phyloP scores from a whole-genome alignment of 768 basidiomycete species.

The Xerocomellus intermedius region DNA sequence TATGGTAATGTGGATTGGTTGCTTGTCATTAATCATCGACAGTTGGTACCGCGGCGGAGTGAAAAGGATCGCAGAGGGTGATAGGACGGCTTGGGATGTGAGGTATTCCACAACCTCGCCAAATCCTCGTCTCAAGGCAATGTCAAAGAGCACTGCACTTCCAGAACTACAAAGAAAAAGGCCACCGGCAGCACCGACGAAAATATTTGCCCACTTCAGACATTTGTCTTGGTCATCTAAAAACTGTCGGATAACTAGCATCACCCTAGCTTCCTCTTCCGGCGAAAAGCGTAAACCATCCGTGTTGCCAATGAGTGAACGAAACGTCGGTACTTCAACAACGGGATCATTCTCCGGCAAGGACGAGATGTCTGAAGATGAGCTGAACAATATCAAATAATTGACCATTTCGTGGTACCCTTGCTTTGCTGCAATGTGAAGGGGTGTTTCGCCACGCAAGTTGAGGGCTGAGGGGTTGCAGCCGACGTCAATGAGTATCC shows the following conservation, averaged over 20 bases:
- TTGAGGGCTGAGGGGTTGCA: background rate
- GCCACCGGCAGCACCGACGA: background rate
- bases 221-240: background rate
- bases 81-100: background rate
- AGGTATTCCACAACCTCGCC: background rate
- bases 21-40: too few relatives aligned
- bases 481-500: background rate
- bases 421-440: conserved; percentile 1
- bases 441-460: background rate
- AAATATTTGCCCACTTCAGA: background rate
- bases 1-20: background rate
- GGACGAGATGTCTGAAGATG: background rate
- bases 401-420: background rate
- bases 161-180: background rate
- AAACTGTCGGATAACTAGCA: background rate
- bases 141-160: background rate
- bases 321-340: background rate
- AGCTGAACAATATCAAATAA: background rate
- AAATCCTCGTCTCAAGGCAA: background rate
- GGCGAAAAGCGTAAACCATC: background rate
- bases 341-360: background rate
- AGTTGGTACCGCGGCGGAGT: too few relatives aligned
- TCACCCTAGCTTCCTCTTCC: background rate
- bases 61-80: background rate
- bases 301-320: background rate